Evolutionary conservation across 805 yeast species (phyloP), one percentile per base, ranked within the genome.

Genomic region (Zygosaccharomyces siamensis): DNA sequence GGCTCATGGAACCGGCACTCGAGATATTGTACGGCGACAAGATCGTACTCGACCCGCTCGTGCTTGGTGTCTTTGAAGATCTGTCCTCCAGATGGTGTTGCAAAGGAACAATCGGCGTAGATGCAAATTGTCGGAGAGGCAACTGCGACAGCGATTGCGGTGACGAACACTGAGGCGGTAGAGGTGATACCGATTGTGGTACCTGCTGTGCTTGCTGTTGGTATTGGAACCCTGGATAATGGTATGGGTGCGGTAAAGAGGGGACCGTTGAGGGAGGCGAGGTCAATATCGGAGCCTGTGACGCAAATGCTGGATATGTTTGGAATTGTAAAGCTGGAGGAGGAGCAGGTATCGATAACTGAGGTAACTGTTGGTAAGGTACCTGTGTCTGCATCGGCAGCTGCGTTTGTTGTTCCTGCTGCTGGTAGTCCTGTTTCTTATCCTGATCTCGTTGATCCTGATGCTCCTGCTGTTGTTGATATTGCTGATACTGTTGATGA

Each of bases 181-280:
- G 32, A 7, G 32, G 46, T 14, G 18, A 21, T 33, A 18, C 48
- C 3, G 40, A 28, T 12, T 41, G 43, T 5, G 21, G 52, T 35
- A 47, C 50, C 44, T 48, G 49, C 16, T 49, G 53, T 3, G 28
- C 28, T 10, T 26, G 28, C 10, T 26, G 28, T 26, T 26, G 28
- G 28, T 26, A 26, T 27, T 54, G 54, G 36, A 51, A 51, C 14
- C 54, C 54, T 11, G 54, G 54, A 23, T 48, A 51, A 38, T 51
- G 54, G 27, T 51, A 51, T 23, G 39, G 46, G 4, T 43, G 46
- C 11, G 46, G 46, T 11, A 35, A 43, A 27, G 32, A n/a, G 21
- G 23, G 33, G 5, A 14, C 21, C 12, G 21, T 21, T 18, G 35
- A 16, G 5, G 32, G 36, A 16, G 32, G 33, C 6, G 32, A 8